Base-by-base conservation (phyloP, 257 asterid genomes). In the Capsicum baccatum region DNA sequence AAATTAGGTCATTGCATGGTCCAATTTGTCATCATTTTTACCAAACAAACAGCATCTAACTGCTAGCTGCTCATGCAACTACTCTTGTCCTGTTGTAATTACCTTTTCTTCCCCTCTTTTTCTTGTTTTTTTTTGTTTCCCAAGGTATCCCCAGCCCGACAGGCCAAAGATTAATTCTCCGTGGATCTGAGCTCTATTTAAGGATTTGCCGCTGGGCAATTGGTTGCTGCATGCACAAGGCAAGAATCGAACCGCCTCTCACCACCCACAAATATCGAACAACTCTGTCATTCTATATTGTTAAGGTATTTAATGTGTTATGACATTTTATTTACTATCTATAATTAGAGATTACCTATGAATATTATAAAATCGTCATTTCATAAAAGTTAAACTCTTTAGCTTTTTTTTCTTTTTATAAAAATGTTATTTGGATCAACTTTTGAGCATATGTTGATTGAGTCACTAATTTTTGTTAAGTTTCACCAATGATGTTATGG, bases 1-100 rank as follows among this genome's bases (percentile, higher is more conserved):
- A 63, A 63, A 63, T 63, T 63, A 63, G 71, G 44, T 64, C 44
- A 84, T 85, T 87, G 88, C 90, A 86, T 83, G 91, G 90, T 80
- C 87, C 86, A 86, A 89, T 66, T 80, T 83, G 0, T 3, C 2
- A 67, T 35, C 11, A 67, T 10, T n/a, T 47, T 2, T 74, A 50
- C 62, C 81, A 50, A 21, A 74, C 21, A 74, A 74, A 74, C n/a
- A 9, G 7, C 21, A 12, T 12, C 60, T 21, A 74, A 73, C 58
- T 47, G 39, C 80, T 11, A 71, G n/a, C 12, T 16, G 42, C 60
- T 73, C 10, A 71, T 71, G 19, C 42, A 73, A 48, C 39, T 47
- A 11, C 6, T 70, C 33, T 7, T 19, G n/a, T 56, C 33, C 39
- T 19, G n/a, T 56, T 16, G 5, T 2, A 59, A 17, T 8, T 21